Percentiles rank a stretch among this genome's conserved stretches.
Conservation (phyloP, 306 rosid genomes). For the Cucumis cinereus region DNA sequence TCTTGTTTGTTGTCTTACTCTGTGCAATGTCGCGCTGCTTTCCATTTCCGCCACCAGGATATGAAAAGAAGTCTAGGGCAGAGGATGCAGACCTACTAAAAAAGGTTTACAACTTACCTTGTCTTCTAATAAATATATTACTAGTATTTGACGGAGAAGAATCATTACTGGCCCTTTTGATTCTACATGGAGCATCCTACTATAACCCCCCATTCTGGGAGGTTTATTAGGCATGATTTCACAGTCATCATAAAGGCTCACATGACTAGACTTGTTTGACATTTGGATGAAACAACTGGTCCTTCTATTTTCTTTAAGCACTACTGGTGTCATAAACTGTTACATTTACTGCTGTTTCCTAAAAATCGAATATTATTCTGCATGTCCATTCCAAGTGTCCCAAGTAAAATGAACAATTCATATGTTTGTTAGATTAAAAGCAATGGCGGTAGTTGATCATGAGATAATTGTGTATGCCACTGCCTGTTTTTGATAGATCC, state of each 20-base stretch:
- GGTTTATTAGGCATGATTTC: neutral
- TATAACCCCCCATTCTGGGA: neutral
- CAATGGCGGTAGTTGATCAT: neutral
- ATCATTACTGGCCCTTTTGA: neutral
- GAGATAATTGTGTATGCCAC: neutral
- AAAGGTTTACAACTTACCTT: slow-evolving; percentile 47
- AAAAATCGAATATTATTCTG: neutral
- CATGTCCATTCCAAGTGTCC: neutral
- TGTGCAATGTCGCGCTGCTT: slow-evolving; percentile 99
- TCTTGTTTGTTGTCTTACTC: slow-evolving; percentile 26
- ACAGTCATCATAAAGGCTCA: neutral
- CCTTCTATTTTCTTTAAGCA: neutral
- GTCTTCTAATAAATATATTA: neutral
- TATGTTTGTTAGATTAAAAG: neutral
- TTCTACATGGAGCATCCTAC: neutral
- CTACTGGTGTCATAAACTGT: neutral
- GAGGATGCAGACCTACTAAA: slow-evolving; percentile 58
- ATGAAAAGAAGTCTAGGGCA: slow-evolving; percentile 63
- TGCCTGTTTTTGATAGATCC: neutral
- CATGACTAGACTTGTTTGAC: slow-evolving; percentile 2
- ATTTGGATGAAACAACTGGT: neutral
- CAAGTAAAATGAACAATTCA: neutral
- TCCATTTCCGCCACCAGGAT: slow-evolving; percentile 95
- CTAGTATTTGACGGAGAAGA: neutral
- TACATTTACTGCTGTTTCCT: neutral